Evolutionary conservation across 352 stramenopile species (phyloP), one percentile per base, ranked within the genome.

Genomic region (Globisporangium radiosum): DNA sequence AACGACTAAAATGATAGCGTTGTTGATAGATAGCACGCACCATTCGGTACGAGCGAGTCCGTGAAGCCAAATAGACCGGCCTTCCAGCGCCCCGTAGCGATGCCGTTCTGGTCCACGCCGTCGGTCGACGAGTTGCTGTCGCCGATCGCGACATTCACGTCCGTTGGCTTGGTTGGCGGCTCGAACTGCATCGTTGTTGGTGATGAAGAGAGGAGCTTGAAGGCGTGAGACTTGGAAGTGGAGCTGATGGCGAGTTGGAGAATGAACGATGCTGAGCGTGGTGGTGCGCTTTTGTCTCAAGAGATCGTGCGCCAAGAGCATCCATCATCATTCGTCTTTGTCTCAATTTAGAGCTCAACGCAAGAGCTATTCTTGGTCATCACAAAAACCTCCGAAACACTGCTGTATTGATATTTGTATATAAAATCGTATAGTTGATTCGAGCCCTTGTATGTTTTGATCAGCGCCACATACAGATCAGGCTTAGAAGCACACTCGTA

Each of bases 41-140:
- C 81, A 71, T 91, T 91, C 8, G 81, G 81, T 1, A 91, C 68
- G 49, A 89, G 59, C 7, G 76, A 78, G 59, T 87, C 76, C 19
- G 67, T 82, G 66, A 73, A 91, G 62, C 72, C 78, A 49, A 87
- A 91, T 58, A 91, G 64, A 40, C 76, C 74, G 10, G 75, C 84
- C 64, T 91, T 91, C 81, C 81, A 91, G 65, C 75, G 75, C 36
- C 82, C 79, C n/a, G 76, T 81, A 44, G 87, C 65, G 56, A 92
- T 72, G 9, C 78, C 82, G 59, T 90, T 90, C 33, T 82, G 71
- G 68, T 90, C 82, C 47, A 73, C 69, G 33, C 78, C 79, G 10
- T 76, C 60, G 43, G 14, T 57, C n/a, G 52, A 57, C 45, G 58
- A 54, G 54, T 65, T 65, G 45, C 68, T 62, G 62, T 70, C 62